Conservation (phyloP, 306 rosid genomes). For the Acacia melanoxylon region DNA sequence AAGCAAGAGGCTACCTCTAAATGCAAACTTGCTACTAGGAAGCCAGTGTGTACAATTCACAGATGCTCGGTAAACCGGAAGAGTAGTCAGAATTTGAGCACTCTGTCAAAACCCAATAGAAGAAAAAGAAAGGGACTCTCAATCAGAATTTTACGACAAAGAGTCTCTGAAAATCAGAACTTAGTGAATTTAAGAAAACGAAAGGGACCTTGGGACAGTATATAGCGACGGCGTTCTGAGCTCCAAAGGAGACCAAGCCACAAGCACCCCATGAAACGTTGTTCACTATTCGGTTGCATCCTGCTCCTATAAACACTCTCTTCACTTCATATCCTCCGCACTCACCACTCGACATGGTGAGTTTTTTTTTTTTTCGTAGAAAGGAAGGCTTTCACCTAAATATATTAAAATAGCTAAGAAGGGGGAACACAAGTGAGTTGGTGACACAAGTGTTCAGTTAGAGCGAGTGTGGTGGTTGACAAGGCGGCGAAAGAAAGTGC, state of each 20-base stretch:
- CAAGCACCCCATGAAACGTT: conserved; percentile 94
- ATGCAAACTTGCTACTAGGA: conserved; percentile 68
- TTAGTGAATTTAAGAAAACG: not conserved
- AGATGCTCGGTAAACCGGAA: conserved; percentile 77
- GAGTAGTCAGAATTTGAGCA: conserved; percentile 61
- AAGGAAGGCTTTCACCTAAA: no score
- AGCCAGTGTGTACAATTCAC: conserved; percentile 98
- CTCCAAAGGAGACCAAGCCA: conserved; percentile 80
- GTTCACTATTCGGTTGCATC: conserved; percentile 88
- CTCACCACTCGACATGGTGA: conserved; percentile 30
- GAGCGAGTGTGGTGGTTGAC: not conserved
- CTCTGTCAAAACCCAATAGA: conserved; percentile 44
- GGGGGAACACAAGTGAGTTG: no score
- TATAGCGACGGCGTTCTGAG: conserved; percentile 87
- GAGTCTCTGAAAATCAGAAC: not conserved
- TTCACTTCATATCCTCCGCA: conserved; percentile 50
- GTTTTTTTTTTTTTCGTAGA: no score
- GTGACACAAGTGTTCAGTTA: not conserved
- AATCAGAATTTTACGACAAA: not conserved
- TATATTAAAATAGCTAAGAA: no score
- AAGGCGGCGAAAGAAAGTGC: conserved; percentile 33
- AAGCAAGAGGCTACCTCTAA: conserved; percentile 53
- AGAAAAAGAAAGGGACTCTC: not conserved
- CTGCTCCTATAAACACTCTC: conserved; percentile 76
- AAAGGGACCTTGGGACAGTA: conserved; percentile 75